These are phyloP conservation scores for Hansenula lynferdii DNA, from an alignment of 1,139 yeast species.

Conservation along the genomic window DNA sequence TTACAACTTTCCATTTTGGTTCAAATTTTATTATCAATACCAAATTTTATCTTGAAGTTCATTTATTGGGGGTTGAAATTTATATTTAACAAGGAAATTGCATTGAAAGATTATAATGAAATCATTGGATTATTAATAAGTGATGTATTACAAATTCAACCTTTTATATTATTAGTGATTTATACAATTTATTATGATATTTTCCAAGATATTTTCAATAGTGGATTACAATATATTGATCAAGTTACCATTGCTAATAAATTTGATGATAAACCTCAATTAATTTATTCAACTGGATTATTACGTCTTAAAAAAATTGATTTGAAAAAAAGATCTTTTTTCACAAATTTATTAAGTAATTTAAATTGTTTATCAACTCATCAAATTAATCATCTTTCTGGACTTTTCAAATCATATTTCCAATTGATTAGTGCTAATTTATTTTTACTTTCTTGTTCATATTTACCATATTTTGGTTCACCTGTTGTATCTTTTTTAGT, in stretches of 20 bases:
- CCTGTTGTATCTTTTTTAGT: constrained; percentile 5
- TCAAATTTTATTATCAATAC: constrained; percentile 2
- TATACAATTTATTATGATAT: constrained; percentile 7
- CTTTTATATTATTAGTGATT: constrained; percentile 4
- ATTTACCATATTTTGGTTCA: constrained; percentile 1
- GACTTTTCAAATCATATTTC: constrained; percentile 2
- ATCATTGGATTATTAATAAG: not conserved
- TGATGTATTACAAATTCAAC: constrained; percentile 8
- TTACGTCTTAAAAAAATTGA: constrained; percentile 1
- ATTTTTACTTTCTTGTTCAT: not conserved
- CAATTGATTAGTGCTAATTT: not conserved
- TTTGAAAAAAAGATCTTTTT: not conserved
- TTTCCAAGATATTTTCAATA: constrained; percentile 12
- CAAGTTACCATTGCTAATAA: constrained; percentile 5
- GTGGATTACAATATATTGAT: constrained; percentile 10
- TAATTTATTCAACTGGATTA: constrained; percentile 1
- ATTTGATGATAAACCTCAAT: not conserved
- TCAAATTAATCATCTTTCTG: constrained; percentile 4
- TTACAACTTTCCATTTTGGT: constrained; percentile 8
- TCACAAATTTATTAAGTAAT: constrained; percentile 1
- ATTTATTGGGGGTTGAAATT: not conserved
- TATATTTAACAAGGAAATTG: not conserved
- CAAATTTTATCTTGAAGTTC: not conserved
- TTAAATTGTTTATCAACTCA: constrained; percentile 1
- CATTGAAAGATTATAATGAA: not conserved